Base-by-base conservation (phyloP, 805 yeast genomes). In the Pichia heedii region DNA sequence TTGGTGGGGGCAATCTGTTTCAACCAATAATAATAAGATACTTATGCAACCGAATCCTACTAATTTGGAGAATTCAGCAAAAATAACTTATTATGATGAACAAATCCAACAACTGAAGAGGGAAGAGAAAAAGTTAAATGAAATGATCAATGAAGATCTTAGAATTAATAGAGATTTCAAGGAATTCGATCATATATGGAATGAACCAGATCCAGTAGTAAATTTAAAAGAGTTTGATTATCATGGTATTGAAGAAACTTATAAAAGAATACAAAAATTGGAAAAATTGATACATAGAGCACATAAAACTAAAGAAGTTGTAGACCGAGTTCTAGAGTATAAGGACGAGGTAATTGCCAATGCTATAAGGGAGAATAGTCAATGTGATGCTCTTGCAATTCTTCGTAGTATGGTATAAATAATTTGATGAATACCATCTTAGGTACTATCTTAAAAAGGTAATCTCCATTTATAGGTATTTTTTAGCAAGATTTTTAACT, bases 401-500 rank as follows among this genome's bases (percentile, higher is more conserved):
- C 53, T 70, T 45, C 61, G 51, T 37, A 67, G 67, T 36, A 60
- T 67, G 19, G 51, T 65, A 27, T 27, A 27, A n/a, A n/a, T n/a
- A n/a, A n/a, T n/a, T n/a, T n/a, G n/a, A n/a, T n/a, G n/a, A n/a
- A n/a, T n/a, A n/a, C n/a, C n/a, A n/a, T n/a, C n/a, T n/a, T n/a
- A n/a, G n/a, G n/a, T n/a, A n/a, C n/a, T n/a, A n/a, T n/a, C n/a
- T n/a, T n/a, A n/a, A n/a, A n/a, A n/a, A n/a, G n/a, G n/a, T n/a
- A n/a, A n/a, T n/a, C n/a, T n/a, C n/a, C n/a, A n/a, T 35, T 41
- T 54, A 84, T 49, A 90, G 65, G 60, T 88, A 84, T 63, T 84
- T 86, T 54, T 77, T 78, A 6, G 95, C 94, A 46, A 83, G 60
- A 24, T 71, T 61, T 56, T 83, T 76, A 34, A 90, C 82, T 53